A percentile compares a stretch with the other conserved stretches of the same genome.
phyloP scores from a whole-genome alignment of 1,284 basidiomycete genomes.

The Apiotrichum mycotoxinovorans region DNA sequence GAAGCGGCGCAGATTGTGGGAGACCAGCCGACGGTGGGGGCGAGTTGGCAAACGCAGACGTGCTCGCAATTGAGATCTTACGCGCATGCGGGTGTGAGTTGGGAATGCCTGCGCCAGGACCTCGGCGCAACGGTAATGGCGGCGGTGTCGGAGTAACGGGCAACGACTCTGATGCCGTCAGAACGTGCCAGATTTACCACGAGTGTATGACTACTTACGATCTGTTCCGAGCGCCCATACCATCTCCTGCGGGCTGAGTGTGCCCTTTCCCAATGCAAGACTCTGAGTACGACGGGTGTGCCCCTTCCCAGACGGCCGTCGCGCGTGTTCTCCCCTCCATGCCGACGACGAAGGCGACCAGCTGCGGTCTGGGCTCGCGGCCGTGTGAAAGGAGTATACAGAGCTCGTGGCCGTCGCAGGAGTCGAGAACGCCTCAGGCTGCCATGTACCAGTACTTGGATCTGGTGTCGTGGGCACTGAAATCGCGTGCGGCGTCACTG shows the following conservation, averaged over 20 bases:
- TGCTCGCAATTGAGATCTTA: slow-evolving; percentile 35
- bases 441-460: neutral
- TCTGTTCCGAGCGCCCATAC: slow-evolving; percentile 45
- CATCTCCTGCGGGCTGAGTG: slow-evolving; percentile 44
- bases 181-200: too few relatives aligned
- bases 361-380: neutral
- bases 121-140: slow-evolving; percentile 31
- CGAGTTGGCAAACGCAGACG: neutral
- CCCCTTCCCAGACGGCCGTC: slow-evolving; percentile 14
- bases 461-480: neutral
- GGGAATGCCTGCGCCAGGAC: slow-evolving; percentile 26
- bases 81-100: slow-evolving; percentile 45
- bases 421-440: neutral
- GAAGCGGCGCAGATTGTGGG: neutral
- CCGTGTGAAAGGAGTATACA: neutral
- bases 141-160: slow-evolving; percentile 24
- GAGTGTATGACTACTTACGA: too few relatives aligned
- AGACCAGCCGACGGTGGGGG: slow-evolving; percentile 1
- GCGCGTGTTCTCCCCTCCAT: slow-evolving; percentile 5
- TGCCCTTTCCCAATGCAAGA: slow-evolving; percentile 38
- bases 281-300: slow-evolving; percentile 34
- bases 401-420: neutral
- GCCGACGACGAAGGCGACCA: neutral
- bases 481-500: neutral
- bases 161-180: slow-evolving; percentile 1